Evolutionary conservation across 2,329 filamentous ascomycete genomes (phyloP).

Genomic region (Stagonosporopsis tanaceti): DNA sequence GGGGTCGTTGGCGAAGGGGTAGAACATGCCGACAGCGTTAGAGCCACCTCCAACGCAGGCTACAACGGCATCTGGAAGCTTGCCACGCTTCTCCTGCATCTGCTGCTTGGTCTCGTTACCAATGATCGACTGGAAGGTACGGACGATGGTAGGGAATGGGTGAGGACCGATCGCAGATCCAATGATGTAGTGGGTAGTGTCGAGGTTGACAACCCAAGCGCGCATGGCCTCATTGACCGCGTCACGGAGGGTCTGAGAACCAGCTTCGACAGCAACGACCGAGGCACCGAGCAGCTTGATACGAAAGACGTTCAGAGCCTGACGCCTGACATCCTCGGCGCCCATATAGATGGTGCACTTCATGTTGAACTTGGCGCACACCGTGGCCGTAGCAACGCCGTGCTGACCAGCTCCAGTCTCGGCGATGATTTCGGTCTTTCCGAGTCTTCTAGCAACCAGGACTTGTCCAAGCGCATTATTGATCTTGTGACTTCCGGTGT

Average conservation of each 20-base stretch:
- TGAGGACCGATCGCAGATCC: constrained; percentile 97
- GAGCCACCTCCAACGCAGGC: constrained; percentile 95
- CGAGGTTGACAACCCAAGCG: constrained; percentile 90
- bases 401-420: constrained; percentile 98
- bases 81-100: constrained; percentile 83
- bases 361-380: constrained; percentile 98
- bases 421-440: constrained; percentile 96
- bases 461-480: constrained; percentile 98
- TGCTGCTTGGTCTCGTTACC: constrained; percentile 93
- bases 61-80: constrained; percentile 93
- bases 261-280: constrained; percentile 91
- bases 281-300: constrained; percentile 95
- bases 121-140: constrained; percentile 97
- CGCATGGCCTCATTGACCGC: constrained; percentile 95
- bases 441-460: constrained; percentile 81
- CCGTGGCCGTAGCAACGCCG: constrained; percentile 95
- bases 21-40: constrained; percentile 98
- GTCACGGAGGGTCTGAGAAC: constrained; percentile 69
- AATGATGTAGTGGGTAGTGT: constrained; percentile 97
- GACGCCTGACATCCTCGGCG: constrained; percentile 93
- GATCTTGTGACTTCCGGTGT: constrained; percentile 99
- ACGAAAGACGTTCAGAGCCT: constrained; percentile 97
- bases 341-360: constrained; percentile 99
- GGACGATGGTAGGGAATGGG: constrained; percentile 96
- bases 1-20: constrained; percentile 86